Conservation (phyloP, 192 early-diverging fungal species). For the Coemansia nantahalensis region DNA sequence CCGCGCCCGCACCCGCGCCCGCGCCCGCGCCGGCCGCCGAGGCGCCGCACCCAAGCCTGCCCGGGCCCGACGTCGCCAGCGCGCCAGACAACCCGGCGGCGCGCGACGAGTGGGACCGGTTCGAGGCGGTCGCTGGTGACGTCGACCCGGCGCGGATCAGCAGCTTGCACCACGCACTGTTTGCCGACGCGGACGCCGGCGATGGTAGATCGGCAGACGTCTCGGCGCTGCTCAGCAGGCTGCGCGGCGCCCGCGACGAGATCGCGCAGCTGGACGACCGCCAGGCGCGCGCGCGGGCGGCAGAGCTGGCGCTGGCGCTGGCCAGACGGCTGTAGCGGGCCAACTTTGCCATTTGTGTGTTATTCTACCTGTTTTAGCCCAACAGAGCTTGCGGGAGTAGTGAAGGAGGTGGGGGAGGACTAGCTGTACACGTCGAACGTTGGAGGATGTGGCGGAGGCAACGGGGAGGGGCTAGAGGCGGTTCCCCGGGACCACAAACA, state of each 20-base stretch:
- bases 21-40: background rate
- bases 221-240: conserved; percentile 12
- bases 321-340: conserved; percentile 1
- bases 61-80: background rate
- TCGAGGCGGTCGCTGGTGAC: conserved; percentile 15
- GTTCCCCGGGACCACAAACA: conserved; percentile 49
- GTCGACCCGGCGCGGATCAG: conserved; percentile 20
- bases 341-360: background rate
- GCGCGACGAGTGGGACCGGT: conserved; percentile 36
- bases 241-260: conserved; percentile 21
- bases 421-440: too few relatives aligned
- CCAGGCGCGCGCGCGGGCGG: conserved; percentile 30
- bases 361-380: too few relatives aligned
- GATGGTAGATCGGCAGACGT: conserved; percentile 9
- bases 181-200: conserved; percentile 1
- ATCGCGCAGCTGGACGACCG: conserved; percentile 31
- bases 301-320: conserved; percentile 45
- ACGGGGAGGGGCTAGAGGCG: conserved; percentile 16
- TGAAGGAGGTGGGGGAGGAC: too few relatives aligned
- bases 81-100: conserved; percentile 2
- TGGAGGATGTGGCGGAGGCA: background rate
- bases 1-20: background rate
- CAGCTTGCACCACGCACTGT: conserved; percentile 14
- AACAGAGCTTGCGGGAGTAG: too few relatives aligned
- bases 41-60: background rate